phyloP scores from a whole-genome alignment of 2,329 filamentous ascomycete genomes.

The Cladophialophora carrionii region DNA sequence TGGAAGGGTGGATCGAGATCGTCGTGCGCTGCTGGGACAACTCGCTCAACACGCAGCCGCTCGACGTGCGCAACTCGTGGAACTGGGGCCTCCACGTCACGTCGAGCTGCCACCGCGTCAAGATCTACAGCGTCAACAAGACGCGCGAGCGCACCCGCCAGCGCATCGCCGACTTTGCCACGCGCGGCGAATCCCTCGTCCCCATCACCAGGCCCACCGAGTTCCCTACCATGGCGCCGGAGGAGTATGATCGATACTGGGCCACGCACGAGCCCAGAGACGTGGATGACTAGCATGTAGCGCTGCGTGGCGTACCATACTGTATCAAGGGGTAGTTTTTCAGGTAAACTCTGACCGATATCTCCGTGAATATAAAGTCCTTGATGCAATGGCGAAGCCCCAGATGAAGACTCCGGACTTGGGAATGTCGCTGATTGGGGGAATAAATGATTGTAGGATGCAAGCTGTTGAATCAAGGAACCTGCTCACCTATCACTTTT shows the following conservation, averaged over 20 bases:
- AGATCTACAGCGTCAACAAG: constrained; percentile 52
- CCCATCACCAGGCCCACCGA: constrained; percentile 43
- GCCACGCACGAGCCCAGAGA: constrained; percentile 41
- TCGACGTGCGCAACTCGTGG: constrained; percentile 59
- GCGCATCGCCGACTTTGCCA: constrained; percentile 41
- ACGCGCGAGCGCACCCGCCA: constrained; percentile 39
- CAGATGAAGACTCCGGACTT: too few relatives aligned
- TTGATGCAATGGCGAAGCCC: too few relatives aligned
- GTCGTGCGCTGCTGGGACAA: constrained; percentile 66
- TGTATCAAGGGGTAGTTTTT: too few relatives aligned
- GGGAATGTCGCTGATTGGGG: too few relatives aligned
- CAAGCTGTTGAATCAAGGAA: too few relatives aligned
- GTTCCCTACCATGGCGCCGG: constrained; percentile 39
- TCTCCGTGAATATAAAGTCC: too few relatives aligned
- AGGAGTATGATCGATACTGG: constrained; percentile 44
- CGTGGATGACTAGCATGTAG: constrained; percentile 28
- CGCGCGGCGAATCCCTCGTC: constrained; percentile 41
- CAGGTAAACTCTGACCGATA: too few relatives aligned
- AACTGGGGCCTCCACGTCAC: constrained; percentile 50
- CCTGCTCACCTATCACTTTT: too few relatives aligned
- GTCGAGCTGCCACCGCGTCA: constrained; percentile 46
- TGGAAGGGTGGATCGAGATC: constrained; percentile 65
- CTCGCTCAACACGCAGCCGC: constrained; percentile 63
- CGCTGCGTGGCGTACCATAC: too few relatives aligned
- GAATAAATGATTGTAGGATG: too few relatives aligned